A percentile compares a stretch with the other conserved stretches of the same genome.
Conservation (phyloP, 768 basidiomycete genomes). For the Pleurotus eryngii region DNA sequence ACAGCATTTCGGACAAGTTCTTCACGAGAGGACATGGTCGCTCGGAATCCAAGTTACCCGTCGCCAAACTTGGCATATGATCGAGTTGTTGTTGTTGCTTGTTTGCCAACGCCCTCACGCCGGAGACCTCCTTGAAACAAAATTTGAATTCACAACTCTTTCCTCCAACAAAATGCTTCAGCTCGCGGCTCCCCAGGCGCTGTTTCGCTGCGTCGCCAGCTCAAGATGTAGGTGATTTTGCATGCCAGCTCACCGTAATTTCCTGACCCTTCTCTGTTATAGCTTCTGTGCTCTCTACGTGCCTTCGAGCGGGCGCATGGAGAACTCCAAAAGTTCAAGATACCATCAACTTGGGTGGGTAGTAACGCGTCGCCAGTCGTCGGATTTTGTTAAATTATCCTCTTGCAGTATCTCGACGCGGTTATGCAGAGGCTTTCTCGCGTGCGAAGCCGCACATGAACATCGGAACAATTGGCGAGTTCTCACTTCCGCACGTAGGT, state of each 20-base stretch:
- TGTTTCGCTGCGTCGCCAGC: slow-evolving; percentile 43
- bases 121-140: slow-evolving; percentile 1
- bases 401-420: slow-evolving; percentile 48
- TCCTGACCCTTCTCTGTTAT: too few species aligned
- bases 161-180: slow-evolving; percentile 41
- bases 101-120: not conserved
- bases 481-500: slow-evolving; percentile 3
- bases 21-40: slow-evolving; percentile 56
- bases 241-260: too few species aligned
- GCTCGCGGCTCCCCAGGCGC: slow-evolving; percentile 47
- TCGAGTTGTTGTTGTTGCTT: slow-evolving; percentile 2
- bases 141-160: not conserved
- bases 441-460: slow-evolving; percentile 91
- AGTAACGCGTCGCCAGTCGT: slow-evolving; percentile 11
- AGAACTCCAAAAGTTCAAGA: slow-evolving; percentile 19
- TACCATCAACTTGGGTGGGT: slow-evolving; percentile 26
- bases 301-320: slow-evolving; percentile 30
- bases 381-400: not conserved
- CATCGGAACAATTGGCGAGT: slow-evolving; percentile 86
- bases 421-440: slow-evolving; percentile 77
- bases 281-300: slow-evolving; percentile 35
- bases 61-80: not conserved
- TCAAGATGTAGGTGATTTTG: too few species aligned
- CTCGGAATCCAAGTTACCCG: slow-evolving; percentile 4
- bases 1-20: slow-evolving; percentile 82